These are phyloP conservation scores for Lichtheimia ornata DNA, from an alignment of 371 early-diverging fungal genomes.

Conservation along the genomic window DNA sequence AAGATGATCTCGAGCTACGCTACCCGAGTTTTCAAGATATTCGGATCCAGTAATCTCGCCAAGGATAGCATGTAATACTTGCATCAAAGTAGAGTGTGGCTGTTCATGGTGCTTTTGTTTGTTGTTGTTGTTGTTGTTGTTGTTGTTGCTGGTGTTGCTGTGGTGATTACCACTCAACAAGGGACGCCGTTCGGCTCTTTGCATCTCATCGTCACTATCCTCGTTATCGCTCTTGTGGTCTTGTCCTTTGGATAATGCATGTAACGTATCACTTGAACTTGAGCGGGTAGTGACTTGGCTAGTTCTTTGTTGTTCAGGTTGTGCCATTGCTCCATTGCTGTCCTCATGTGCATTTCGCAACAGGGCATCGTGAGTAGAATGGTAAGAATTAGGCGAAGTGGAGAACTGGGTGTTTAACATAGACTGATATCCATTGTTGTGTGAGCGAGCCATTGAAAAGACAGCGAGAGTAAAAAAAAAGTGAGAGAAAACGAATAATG, in stretches of 20 bases:
- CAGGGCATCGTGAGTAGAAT: slow-evolving; percentile 9
- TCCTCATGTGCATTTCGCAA: neutral
- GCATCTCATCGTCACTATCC: neutral
- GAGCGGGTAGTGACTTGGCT: slow-evolving; percentile 1
- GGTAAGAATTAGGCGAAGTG: slow-evolving; percentile 9
- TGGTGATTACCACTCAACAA: neutral
- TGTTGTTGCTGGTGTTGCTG: neutral
- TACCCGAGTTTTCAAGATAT: slow-evolving; percentile 71
- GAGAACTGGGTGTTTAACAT: slow-evolving; percentile 3
- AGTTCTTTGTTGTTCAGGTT: neutral
- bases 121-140: neutral
- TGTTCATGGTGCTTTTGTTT: neutral
- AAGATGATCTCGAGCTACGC: slow-evolving; percentile 76
- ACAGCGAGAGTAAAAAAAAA: neutral
- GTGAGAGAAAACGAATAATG: neutral
- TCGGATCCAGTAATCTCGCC: slow-evolving; percentile 20
- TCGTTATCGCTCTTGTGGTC: neutral
- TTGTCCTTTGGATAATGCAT: slow-evolving; percentile 2
- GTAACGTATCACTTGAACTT: slow-evolving; percentile 9
- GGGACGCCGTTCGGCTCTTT: slow-evolving; percentile 1
- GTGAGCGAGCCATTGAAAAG: neutral
- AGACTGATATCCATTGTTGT: slow-evolving; percentile 1
- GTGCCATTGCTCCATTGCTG: neutral
- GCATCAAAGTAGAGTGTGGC: slow-evolving; percentile 3
- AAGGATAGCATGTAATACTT: neutral